Evolutionary conservation across 805 yeast genomes (phyloP).

Genomic region (Candida nanaspora): DNA sequence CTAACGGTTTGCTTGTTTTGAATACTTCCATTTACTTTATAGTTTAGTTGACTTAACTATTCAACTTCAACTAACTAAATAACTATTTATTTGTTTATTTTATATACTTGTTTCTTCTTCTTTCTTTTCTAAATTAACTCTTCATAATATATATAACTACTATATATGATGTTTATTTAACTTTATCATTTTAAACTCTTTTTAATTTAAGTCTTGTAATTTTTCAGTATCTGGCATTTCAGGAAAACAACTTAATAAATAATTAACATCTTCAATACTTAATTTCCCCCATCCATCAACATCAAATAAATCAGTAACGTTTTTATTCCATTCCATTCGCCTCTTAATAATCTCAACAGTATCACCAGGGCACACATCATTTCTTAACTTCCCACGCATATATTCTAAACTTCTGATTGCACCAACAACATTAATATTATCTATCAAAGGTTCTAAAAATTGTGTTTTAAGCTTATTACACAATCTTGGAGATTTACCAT

Average conservation of each 20-base stretch:
- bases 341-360: constrained; percentile 41
- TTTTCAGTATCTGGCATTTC: constrained; percentile 40
- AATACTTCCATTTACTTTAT: too few relatives aligned
- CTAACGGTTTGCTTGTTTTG: too few relatives aligned
- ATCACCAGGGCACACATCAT: constrained; percentile 33
- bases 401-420: constrained; percentile 57
- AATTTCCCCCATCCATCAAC: constrained; percentile 54
- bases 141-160: too few relatives aligned
- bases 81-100: too few relatives aligned
- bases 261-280: constrained; percentile 27
- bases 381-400: constrained; percentile 44
- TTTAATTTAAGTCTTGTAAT: too few relatives aligned
- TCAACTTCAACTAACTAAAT: too few relatives aligned
- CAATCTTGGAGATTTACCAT: constrained; percentile 75
- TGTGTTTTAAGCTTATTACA: constrained; percentile 55
- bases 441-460: constrained; percentile 38
- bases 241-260: constrained; percentile 43
- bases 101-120: too few relatives aligned
- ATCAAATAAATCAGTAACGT: constrained; percentile 51
- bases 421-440: constrained; percentile 34
- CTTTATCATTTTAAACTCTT: too few relatives aligned
- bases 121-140: too few relatives aligned
- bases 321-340: constrained; percentile 68
- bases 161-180: too few relatives aligned
- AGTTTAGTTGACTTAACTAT: too few relatives aligned